Conservation (phyloP, 176 grass and related monocot genomes). For the Zoysia pacifica region DNA sequence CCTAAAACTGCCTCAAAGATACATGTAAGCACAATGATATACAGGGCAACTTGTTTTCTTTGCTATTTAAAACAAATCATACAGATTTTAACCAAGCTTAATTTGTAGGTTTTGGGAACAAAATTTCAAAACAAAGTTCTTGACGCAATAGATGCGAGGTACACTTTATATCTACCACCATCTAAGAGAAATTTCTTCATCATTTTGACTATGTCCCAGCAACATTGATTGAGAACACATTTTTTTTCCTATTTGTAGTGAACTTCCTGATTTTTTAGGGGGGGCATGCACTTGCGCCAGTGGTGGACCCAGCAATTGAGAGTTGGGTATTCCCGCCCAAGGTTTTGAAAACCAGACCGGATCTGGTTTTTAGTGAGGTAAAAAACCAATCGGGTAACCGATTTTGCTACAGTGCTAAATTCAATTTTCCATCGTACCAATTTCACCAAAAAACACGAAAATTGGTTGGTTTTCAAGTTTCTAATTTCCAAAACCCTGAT, state of each 20-base stretch:
- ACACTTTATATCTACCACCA: conserved; percentile 12
- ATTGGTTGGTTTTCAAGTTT: no score
- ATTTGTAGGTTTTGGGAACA: conserved; percentile 83
- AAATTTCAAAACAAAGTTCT: conserved; percentile 87
- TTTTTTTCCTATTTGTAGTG: conserved; percentile 50
- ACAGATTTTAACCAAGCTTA: conserved; percentile 23
- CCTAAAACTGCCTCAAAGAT: conserved; percentile 92
- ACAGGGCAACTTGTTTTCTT: conserved; percentile 12
- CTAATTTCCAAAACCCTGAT: no score
- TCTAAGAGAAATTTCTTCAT: conserved; percentile 9
- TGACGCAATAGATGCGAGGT: conserved; percentile 89
- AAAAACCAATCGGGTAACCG: no score
- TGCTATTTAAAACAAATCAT: conserved; percentile 8
- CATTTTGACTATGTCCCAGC: background rate
- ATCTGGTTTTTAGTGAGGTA: no score
- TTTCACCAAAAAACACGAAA: no score
- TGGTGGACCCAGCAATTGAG: no score
- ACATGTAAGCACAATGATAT: conserved; percentile 62
- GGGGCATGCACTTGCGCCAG: conserved; percentile 83
- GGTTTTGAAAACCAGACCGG: no score
- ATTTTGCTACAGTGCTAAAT: no score
- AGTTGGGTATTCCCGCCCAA: no score
- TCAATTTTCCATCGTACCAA: no score
- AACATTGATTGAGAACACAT: background rate
- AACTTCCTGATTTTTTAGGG: conserved; percentile 94